Percentiles rank a stretch among this genome's conserved stretches.
phyloP scores from a whole-genome alignment of 495 filamentous ascomycete genomes.

The Penicillium robsamsonii region DNA sequence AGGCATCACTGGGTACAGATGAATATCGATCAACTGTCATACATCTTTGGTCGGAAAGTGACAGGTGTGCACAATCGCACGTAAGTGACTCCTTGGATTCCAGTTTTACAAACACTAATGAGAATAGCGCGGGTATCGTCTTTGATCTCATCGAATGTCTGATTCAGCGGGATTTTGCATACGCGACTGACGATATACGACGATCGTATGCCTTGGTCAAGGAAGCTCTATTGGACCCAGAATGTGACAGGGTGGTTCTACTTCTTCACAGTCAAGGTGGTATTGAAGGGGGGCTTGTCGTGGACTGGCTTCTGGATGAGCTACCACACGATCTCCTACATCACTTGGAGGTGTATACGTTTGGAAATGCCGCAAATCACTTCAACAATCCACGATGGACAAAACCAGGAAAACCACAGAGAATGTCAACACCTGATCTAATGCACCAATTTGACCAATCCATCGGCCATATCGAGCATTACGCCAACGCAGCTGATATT shows the following conservation, averaged over 20 bases:
- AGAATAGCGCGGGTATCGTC: conserved; percentile 52
- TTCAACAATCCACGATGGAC: conserved; percentile 73
- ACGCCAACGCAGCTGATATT: conserved; percentile 73
- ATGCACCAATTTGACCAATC: conserved; percentile 20
- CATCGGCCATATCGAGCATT: conserved; percentile 80
- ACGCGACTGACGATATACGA: conserved; percentile 68
- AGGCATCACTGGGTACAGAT: conserved; percentile 53
- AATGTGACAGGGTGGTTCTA: conserved; percentile 69
- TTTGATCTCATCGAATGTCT: conserved; percentile 77
- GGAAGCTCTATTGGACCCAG: conserved; percentile 33
- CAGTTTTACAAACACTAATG: not conserved
- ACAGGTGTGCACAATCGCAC: conserved; percentile 83
- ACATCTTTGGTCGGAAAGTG: conserved; percentile 72
- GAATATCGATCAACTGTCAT: conserved; percentile 68
- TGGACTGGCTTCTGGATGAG: conserved; percentile 80
- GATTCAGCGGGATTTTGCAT: conserved; percentile 71
- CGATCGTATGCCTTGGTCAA: conserved; percentile 34
- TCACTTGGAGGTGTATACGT: conserved; percentile 82
- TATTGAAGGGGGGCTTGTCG: conserved; percentile 68
- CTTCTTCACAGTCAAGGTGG: conserved; percentile 82
- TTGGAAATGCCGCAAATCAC: conserved; percentile 81
- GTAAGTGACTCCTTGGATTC: conserved; percentile 26
- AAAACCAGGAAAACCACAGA: conserved; percentile 5
- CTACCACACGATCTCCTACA: conserved; percentile 62
- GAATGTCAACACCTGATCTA: not conserved